phyloP scores from a whole-genome alignment of 345 rosid species.

The Camelina neglecta region DNA sequence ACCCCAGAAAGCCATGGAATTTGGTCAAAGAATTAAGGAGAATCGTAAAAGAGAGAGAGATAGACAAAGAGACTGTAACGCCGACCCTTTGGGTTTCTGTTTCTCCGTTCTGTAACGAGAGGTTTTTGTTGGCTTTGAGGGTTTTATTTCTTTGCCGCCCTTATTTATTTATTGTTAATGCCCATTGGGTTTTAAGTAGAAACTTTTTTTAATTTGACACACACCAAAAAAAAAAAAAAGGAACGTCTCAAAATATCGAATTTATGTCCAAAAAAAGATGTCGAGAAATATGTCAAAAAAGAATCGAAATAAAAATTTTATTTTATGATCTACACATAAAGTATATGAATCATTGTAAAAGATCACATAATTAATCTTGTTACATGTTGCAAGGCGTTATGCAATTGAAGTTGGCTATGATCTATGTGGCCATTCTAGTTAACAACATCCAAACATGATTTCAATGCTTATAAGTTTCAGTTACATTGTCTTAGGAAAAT shows the following conservation, averaged over 20 bases:
- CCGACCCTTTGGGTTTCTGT: conserved; percentile 19
- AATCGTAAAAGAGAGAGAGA: not conserved
- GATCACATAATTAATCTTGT: not conserved
- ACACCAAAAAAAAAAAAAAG: not conserved
- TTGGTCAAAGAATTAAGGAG: conserved; percentile 1
- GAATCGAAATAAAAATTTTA: too few species aligned
- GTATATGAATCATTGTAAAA: too few species aligned
- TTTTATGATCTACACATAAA: too few species aligned
- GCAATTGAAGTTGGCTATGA: not conserved
- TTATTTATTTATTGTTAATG: not conserved
- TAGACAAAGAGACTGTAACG: not conserved
- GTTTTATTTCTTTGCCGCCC: conserved; percentile 30
- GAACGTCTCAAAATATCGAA: too few species aligned
- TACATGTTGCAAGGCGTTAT: not conserved
- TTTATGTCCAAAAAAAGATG: too few species aligned
- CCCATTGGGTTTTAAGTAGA: not conserved
- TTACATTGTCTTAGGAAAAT: not conserved
- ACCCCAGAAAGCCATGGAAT: conserved; percentile 41
- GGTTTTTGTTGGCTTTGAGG: conserved; percentile 11
- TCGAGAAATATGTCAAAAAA: too few species aligned
- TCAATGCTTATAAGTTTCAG: not conserved
- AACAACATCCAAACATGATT: conserved; percentile 7
- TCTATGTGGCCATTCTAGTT: not conserved
- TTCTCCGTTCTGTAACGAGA: conserved; percentile 7
- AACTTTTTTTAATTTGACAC: not conserved